Evolutionary conservation across 2,329 filamentous ascomycete species (phyloP).

Genomic region (Ceratocystis variospora): DNA sequence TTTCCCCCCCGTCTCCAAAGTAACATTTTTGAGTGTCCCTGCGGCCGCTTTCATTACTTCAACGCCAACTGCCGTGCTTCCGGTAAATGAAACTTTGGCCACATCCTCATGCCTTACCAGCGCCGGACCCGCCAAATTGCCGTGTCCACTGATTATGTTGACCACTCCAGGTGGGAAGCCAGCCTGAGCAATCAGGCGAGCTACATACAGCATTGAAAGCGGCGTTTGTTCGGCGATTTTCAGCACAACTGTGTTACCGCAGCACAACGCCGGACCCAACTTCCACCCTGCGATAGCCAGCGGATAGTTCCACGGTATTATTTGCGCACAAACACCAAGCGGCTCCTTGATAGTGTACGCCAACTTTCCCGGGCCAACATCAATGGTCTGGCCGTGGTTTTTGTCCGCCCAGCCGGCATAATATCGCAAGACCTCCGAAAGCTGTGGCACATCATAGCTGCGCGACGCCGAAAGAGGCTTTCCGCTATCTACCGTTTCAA

Average conservation of each 20-base stretch:
- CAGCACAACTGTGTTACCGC: conserved; percentile 44
- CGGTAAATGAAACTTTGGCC: conserved; percentile 62
- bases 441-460: conserved; percentile 45
- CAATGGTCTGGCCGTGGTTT: conserved; percentile 63
- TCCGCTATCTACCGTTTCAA: conserved; percentile 69
- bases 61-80: conserved; percentile 51
- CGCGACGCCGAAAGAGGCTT: conserved; percentile 57
- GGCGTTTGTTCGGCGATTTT: conserved; percentile 50
- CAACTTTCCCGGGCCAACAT: conserved; percentile 54
- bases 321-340: conserved; percentile 61
- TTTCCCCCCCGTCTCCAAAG: conserved; percentile 48
- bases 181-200: conserved; percentile 49
- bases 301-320: conserved; percentile 75
- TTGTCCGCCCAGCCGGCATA: conserved; percentile 74
- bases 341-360: conserved; percentile 67
- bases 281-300: conserved; percentile 52
- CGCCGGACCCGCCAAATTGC: conserved; percentile 48
- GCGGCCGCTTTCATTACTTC: conserved; percentile 58
- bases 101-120: conserved; percentile 49
- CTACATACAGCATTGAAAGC: conserved; percentile 47
- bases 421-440: conserved; percentile 46
- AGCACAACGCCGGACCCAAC: conserved; percentile 44
- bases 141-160: conserved; percentile 56
- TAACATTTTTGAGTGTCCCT: conserved; percentile 44
- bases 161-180: conserved; percentile 61